Evolutionary conservation across 352 stramenopile genomes (phyloP).

Genomic region (Hyaloperonospora arabidopsidis): DNA sequence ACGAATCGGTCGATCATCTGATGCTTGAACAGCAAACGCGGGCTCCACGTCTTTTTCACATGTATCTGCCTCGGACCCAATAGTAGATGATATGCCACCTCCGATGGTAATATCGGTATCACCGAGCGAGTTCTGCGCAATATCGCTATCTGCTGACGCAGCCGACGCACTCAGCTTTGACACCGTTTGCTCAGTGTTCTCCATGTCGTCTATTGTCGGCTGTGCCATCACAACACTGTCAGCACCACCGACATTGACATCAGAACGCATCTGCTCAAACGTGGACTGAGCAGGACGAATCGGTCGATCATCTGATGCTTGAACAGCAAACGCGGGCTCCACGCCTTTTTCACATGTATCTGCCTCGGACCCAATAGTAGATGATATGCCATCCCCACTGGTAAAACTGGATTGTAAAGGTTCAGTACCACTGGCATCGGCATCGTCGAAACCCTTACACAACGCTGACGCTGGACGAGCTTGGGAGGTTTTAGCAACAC

Average conservation of each 20-base stretch:
- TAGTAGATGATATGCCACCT: too few relatives aligned
- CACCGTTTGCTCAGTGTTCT: too few relatives aligned
- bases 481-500: not conserved
- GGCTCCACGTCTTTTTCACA: too few relatives aligned
- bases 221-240: too few relatives aligned
- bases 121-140: too few relatives aligned
- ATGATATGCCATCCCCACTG: not conserved
- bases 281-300: conserved; percentile 7
- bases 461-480: not conserved
- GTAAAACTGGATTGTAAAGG: not conserved
- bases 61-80: too few relatives aligned
- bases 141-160: too few relatives aligned
- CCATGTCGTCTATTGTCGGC: too few relatives aligned
- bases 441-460: not conserved
- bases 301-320: conserved; percentile 13
- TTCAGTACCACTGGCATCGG: not conserved
- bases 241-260: too few relatives aligned
- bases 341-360: not conserved
- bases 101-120: too few relatives aligned
- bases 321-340: not conserved
- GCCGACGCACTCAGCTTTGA: too few relatives aligned
- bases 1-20: not conserved
- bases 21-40: too few relatives aligned
- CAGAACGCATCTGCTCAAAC: not conserved
- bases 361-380: not conserved